Percentiles rank a stretch among this genome's conserved stretches.
These are phyloP conservation scores for Phialocephala sp. DNA, from an alignment of 2,329 filamentous ascomycete genomes.

Conservation along the genomic window DNA sequence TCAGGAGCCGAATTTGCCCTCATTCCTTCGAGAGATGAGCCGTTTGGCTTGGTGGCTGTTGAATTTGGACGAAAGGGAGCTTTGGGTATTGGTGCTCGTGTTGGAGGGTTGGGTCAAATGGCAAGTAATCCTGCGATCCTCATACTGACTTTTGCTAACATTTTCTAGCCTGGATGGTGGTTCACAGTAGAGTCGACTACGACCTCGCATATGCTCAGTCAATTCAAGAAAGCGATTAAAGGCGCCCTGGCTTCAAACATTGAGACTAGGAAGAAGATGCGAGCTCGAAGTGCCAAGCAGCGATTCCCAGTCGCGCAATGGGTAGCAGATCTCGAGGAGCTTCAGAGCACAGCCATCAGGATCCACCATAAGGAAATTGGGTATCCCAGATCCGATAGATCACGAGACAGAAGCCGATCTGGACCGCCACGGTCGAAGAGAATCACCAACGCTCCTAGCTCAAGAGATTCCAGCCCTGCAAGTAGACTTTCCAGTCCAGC, in stretches of 20 bases:
- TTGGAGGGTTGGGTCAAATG: conserved; percentile 1
- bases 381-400: background rate
- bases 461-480: background rate
- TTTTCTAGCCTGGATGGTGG: background rate
- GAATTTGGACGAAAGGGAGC: conserved; percentile 5
- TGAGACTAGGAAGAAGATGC: conserved; percentile 2
- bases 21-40: conserved; percentile 70
- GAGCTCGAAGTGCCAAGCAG: conserved; percentile 9
- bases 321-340: conserved; percentile 6
- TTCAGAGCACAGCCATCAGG: conserved; percentile 6
- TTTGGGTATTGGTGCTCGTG: conserved; percentile 6
- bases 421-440: background rate
- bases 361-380: background rate
- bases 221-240: conserved; percentile 9
- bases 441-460: background rate
- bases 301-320: conserved; percentile 3
- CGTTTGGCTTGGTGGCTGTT: background rate
- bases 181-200: background rate
- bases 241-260: background rate
- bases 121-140: background rate
- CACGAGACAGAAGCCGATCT: background rate
- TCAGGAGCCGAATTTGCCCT: conserved; percentile 71
- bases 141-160: background rate
- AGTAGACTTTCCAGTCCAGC: background rate
- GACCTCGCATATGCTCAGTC: conserved; percentile 2